Evolutionary conservation across 2,329 filamentous ascomycete genomes (phyloP).

Genomic region (Penicillium sp.): DNA sequence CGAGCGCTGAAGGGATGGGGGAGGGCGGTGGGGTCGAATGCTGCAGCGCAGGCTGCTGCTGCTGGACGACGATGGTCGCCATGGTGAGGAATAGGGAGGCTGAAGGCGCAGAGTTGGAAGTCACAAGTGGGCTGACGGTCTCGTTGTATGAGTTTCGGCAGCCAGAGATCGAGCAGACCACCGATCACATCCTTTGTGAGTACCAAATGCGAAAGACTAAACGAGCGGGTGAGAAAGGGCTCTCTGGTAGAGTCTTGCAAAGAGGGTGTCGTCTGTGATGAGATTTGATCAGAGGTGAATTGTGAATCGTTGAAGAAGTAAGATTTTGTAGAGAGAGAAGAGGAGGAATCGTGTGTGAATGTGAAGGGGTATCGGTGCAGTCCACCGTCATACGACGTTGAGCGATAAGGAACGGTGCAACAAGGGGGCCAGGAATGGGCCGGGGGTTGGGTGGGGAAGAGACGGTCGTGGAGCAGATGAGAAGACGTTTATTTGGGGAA

Average conservation of each 20-base stretch:
- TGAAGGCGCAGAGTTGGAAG: constrained; percentile 2
- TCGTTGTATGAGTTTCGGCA: constrained; percentile 10
- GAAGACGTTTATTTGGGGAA: background rate
- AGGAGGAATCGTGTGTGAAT: background rate
- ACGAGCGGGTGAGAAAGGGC: background rate
- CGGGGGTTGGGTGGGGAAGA: background rate
- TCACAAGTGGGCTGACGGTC: background rate
- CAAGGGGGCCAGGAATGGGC: constrained; percentile 4
- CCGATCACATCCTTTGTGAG: constrained; percentile 26
- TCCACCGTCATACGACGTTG: background rate
- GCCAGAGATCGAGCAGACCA: constrained; percentile 13
- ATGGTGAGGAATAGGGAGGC: constrained; percentile 28
- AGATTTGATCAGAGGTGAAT: background rate
- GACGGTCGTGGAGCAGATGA: background rate
- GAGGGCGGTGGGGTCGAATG: constrained; percentile 54
- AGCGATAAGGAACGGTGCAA: background rate
- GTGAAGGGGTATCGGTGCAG: background rate
- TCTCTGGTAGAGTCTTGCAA: background rate
- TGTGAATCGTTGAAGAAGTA: background rate
- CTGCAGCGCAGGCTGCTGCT: constrained; percentile 47
- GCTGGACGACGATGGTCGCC: constrained; percentile 52
- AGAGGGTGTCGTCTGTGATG: background rate
- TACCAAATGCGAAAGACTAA: background rate
- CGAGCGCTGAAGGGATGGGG: constrained; percentile 52
- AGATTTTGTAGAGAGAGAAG: background rate